Conservation (phyloP, 306 rosid genomes). For the Malus orientalis region DNA sequence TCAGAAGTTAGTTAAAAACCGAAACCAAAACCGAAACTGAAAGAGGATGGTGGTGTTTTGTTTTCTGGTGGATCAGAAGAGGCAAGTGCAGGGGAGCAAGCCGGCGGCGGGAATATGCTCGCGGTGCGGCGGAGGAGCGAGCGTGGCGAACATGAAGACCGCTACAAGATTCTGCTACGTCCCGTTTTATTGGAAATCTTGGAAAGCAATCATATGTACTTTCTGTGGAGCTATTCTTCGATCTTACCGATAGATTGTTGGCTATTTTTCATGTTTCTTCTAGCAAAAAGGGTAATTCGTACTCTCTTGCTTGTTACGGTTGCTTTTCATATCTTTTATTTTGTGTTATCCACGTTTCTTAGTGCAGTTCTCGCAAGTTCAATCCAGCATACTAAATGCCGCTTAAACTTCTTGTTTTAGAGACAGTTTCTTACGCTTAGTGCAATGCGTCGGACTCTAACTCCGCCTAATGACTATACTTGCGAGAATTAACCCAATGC, state of each 20-base stretch:
- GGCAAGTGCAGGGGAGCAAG: constrained; percentile 59
- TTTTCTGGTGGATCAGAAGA: constrained; percentile 71
- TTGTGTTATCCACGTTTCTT: neutral
- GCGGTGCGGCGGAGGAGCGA: constrained; percentile 84
- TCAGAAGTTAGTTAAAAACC: neutral
- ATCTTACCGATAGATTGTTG: neutral
- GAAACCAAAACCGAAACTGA: neutral
- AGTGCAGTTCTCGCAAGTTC: too few relatives aligned
- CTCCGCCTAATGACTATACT: too few relatives aligned
- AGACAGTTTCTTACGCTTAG: too few relatives aligned
- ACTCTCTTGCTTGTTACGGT: too few relatives aligned
- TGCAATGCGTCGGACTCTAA: too few relatives aligned
- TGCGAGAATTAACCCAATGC: too few relatives aligned
- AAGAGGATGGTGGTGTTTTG: constrained; percentile 63
- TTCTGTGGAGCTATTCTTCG: constrained; percentile 63
- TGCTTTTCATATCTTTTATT: neutral
- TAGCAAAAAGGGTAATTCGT: too few relatives aligned
- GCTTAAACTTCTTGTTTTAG: neutral
- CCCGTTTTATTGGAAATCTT: constrained; percentile 72
- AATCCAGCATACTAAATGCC: neutral
- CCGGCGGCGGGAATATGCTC: constrained; percentile 84
- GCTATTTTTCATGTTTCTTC: neutral
- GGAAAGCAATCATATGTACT: constrained; percentile 73
- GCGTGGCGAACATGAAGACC: constrained; percentile 80
- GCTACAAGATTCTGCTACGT: constrained; percentile 81